Conservation (phyloP, 768 basidiomycete species). For the Lactifluus volemus region DNA sequence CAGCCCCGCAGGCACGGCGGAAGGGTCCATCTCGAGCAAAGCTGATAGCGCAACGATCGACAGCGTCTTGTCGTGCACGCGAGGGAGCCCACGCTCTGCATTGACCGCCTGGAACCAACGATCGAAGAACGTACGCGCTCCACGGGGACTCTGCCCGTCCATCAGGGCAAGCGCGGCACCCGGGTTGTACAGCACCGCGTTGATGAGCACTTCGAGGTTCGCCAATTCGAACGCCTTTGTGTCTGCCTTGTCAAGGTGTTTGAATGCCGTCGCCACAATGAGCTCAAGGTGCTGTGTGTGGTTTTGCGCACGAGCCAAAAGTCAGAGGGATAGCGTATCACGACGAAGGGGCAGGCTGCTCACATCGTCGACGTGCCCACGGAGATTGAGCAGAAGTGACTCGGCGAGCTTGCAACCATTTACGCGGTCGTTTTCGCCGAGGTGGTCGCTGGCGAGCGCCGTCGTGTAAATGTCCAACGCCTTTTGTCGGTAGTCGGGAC, state of each 20-base stretch:
- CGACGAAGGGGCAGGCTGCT: conserved; percentile 20
- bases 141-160: conserved; percentile 49
- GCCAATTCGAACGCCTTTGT: conserved; percentile 62
- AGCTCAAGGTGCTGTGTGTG: conserved; percentile 48
- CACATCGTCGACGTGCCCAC: conserved; percentile 73
- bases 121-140: conserved; percentile 70
- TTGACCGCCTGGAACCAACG: conserved; percentile 76
- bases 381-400: conserved; percentile 70
- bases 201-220: conserved; percentile 78
- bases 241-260: conserved; percentile 49
- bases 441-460: conserved; percentile 54
- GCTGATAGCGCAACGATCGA: conserved; percentile 68
- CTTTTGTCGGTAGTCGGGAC: conserved; percentile 70
- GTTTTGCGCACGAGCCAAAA: conserved; percentile 3
- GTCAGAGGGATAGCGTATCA: not conserved
- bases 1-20: conserved; percentile 46
- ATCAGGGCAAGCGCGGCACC: conserved; percentile 67
- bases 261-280: conserved; percentile 56
- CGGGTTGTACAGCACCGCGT: conserved; percentile 78
- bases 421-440: conserved; percentile 79
- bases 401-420: conserved; percentile 83
- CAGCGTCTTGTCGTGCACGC: conserved; percentile 88
- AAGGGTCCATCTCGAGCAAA: conserved; percentile 61
- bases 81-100: conserved; percentile 47
- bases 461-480: conserved; percentile 77